These are phyloP conservation scores for Clarireedia hainanense DNA, from an alignment of 2,329 filamentous ascomycete genomes.

Conservation along the genomic window DNA sequence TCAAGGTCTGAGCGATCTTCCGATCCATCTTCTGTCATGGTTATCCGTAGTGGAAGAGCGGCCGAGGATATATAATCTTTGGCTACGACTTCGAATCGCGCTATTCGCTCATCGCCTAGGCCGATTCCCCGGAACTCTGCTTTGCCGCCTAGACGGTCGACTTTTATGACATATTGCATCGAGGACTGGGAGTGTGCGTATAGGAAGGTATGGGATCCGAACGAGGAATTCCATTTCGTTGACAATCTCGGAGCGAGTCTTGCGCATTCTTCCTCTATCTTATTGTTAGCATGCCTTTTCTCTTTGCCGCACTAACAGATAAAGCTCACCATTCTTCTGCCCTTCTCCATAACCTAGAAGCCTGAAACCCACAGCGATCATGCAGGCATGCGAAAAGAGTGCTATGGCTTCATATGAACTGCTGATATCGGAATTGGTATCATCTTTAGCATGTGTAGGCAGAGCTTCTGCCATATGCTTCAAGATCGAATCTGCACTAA, in stretches of 20 bases:
- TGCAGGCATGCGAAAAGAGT: slow-evolving; percentile 75
- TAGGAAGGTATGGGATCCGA: slow-evolving; percentile 68
- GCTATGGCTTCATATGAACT: slow-evolving; percentile 76
- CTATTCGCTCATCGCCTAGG: slow-evolving; percentile 72
- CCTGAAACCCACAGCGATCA: slow-evolving; percentile 72
- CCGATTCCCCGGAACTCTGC: slow-evolving; percentile 77
- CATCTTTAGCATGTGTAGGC: slow-evolving; percentile 43
- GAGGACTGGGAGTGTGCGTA: slow-evolving; percentile 82
- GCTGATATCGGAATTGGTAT: slow-evolving; percentile 55
- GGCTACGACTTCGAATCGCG: slow-evolving; percentile 64
- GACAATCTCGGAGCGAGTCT: slow-evolving; percentile 58
- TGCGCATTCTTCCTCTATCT: slow-evolving; percentile 47
- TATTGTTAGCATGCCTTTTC: slow-evolving; percentile 5
- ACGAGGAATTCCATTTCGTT: slow-evolving; percentile 68
- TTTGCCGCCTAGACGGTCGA: slow-evolving; percentile 75
- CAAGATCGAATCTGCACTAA: slow-evolving; percentile 40
- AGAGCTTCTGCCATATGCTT: slow-evolving; percentile 52
- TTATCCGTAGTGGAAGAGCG: slow-evolving; percentile 48
- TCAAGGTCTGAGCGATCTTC: slow-evolving; percentile 45
- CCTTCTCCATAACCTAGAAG: slow-evolving; percentile 81
- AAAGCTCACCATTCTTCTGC: slow-evolving; percentile 54
- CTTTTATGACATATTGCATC: slow-evolving; percentile 73
- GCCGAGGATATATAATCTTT: slow-evolving; percentile 66
- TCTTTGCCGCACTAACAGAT: neutral
- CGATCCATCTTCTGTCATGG: slow-evolving; percentile 36